These are phyloP conservation scores for Discostella stelligera DNA, from an alignment of 352 stramenopile species.

Conservation along the genomic window DNA sequence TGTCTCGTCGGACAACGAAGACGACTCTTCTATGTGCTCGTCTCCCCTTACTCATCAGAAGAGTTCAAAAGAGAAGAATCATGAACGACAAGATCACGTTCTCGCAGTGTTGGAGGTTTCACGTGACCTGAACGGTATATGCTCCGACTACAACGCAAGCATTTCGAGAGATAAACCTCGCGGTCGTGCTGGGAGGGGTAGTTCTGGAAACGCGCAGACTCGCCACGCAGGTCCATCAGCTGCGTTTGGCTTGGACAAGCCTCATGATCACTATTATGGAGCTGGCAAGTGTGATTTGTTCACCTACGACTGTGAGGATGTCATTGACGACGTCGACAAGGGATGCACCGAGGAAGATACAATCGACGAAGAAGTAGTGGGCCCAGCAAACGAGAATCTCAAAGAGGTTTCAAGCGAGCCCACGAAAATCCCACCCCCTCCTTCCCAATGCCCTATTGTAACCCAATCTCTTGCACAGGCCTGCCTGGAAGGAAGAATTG, in stretches of 20 bases:
- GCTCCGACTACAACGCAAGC: constrained; percentile 19
- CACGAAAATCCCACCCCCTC: neutral
- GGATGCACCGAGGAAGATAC: constrained; percentile 1
- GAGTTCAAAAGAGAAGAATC: constrained; percentile 22
- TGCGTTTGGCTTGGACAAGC: constrained; percentile 49
- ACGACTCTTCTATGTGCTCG: constrained; percentile 17
- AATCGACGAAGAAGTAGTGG: constrained; percentile 1
- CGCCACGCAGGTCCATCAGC: neutral
- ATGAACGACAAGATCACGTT: constrained; percentile 34
- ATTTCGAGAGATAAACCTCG: constrained; percentile 11
- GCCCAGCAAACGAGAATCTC: neutral
- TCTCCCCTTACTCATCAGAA: constrained; percentile 18
- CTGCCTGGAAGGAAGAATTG: constrained; percentile 30
- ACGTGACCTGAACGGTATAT: constrained; percentile 40
- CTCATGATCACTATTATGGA: constrained; percentile 41
- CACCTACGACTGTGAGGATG: constrained; percentile 50
- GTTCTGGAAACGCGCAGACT: neutral
- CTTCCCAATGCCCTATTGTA: constrained; percentile 22
- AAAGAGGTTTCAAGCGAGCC: neutral
- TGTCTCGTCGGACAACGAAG: constrained; percentile 21
- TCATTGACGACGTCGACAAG: constrained; percentile 20
- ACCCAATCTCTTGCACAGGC: constrained; percentile 30
- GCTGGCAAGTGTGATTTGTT: constrained; percentile 46
- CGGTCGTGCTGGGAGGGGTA: constrained; percentile 3
- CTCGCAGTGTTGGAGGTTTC: constrained; percentile 31